Evolutionary conservation across 331 rosid genomes (phyloP), one percentile per base, ranked within the genome.

Genomic region (Acacia pycnantha): DNA sequence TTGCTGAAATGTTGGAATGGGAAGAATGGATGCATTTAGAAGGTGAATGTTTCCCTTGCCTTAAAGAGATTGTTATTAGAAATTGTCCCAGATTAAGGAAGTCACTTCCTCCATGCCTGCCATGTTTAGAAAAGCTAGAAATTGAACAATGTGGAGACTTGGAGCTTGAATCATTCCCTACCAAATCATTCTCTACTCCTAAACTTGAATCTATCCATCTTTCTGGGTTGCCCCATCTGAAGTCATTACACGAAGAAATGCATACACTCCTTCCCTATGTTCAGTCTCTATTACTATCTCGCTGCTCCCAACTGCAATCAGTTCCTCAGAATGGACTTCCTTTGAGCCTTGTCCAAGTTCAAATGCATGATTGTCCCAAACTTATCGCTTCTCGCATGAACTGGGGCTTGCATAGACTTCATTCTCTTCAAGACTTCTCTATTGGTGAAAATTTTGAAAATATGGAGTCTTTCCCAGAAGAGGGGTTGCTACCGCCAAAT

Each of bases 381-480:
- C 51, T 77, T 4, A 19, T 71, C 56, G 83, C 62, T 5, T 73
- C 78, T 2, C 67, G 75, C 24, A 62, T 6, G 35, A 56, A n/a
- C 3, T 85, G 83, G 87, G 82, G 76, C 18, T 35, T 85, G 70
- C 47, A 51, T 46, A 69, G 74, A 33, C 82, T 76, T 27, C 29
- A 53, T 13, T 82, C 77, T 41, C 22, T 79, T 1, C 15, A 12
- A 44, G 0, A 5, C 8, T 62, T 84, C 0, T 2, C 1, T 2
- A 3, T 87, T 8, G 11, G 43, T 46, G 81, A 72, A 40, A 64
- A 66, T 2, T 24, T 31, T 47, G 79, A 77, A 54, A 84, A 56
- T 8, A 76, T 56, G 47, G 70, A 77, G 71, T 77, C 84, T 24
- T 88, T 88, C 41, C 88, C 80, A 0, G 88, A 82, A 43, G 80